Conservation (phyloP, 257 asterid species). For the Solanum sejunctum region DNA sequence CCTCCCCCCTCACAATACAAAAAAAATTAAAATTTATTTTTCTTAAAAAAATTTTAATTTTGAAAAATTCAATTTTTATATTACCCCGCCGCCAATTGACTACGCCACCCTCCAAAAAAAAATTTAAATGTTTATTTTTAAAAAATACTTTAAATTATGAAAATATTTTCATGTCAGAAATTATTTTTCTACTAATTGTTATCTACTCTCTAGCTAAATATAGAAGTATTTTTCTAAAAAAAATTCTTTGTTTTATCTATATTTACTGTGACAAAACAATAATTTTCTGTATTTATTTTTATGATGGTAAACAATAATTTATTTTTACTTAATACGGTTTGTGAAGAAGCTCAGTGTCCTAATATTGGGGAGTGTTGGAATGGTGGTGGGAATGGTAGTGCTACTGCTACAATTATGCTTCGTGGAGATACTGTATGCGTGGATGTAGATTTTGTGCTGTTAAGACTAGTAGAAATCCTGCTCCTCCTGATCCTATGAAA, state of each 20-base stretch:
- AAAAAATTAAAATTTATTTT: no score
- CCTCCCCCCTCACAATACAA: no score
- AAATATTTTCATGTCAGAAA: no score
- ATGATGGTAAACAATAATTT: no score
- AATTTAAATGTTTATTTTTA: no score
- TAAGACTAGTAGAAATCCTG: slow-evolving; percentile 81
- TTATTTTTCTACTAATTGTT: no score
- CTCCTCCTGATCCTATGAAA: slow-evolving; percentile 97
- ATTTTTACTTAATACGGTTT: slow-evolving; percentile 52
- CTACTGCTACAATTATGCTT: slow-evolving; percentile 94
- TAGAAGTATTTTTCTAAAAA: background rate
- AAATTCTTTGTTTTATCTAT: background rate
- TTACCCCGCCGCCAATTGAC: no score
- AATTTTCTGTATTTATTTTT: background rate
- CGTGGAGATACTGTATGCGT: slow-evolving; percentile 95
- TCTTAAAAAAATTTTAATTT: no score
- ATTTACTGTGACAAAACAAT: background rate
- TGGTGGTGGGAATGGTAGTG: slow-evolving; percentile 93
- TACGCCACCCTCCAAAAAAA: no score
- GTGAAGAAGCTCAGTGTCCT: slow-evolving; percentile 98
- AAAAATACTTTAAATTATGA: no score
- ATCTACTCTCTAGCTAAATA: no score
- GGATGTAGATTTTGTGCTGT: slow-evolving; percentile 98
- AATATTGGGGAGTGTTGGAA: slow-evolving; percentile 98
- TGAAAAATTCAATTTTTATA: no score